Conservation (phyloP, 768 basidiomycete genomes). For the Termitomyces heimii region DNA sequence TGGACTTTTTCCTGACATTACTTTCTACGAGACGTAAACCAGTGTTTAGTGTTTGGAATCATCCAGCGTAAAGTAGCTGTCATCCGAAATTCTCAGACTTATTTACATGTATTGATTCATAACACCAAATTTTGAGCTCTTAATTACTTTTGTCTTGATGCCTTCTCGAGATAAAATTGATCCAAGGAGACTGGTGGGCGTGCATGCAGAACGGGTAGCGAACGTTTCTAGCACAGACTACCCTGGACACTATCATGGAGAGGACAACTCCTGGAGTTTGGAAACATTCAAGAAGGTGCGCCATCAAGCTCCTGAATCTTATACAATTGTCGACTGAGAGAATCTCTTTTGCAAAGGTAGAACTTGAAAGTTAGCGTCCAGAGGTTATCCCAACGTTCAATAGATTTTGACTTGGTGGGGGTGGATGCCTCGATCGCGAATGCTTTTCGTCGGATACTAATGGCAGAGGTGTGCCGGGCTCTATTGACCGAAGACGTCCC, state of each 20-base stretch:
- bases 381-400: slow-evolving; percentile 72
- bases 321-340: slow-evolving; percentile 9
- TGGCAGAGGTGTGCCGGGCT: slow-evolving; percentile 70
- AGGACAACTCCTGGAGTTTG: slow-evolving; percentile 84
- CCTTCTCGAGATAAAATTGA: slow-evolving; percentile 15
- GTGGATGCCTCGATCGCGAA: slow-evolving; percentile 97
- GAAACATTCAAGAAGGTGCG: slow-evolving; percentile 71
- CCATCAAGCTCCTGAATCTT: slow-evolving; percentile 5
- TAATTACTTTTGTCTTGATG: slow-evolving; percentile 2
- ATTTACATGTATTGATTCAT: background rate
- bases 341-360: slow-evolving; percentile 40
- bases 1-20: background rate
- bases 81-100: background rate
- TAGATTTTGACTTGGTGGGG: slow-evolving; percentile 94
- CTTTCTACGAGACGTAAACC: background rate
- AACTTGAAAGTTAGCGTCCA: slow-evolving; percentile 70
- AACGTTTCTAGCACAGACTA: slow-evolving; percentile 87
- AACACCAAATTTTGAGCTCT: background rate
- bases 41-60: too few species aligned
- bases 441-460: slow-evolving; percentile 85
- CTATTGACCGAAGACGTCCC: background rate
- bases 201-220: slow-evolving; percentile 65
- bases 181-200: slow-evolving; percentile 52
- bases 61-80: too few species aligned
- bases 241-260: slow-evolving; percentile 82